phyloP scores from a whole-genome alignment of 2,329 filamentous ascomycete species.

The Coccinonectria pachysandricola region DNA sequence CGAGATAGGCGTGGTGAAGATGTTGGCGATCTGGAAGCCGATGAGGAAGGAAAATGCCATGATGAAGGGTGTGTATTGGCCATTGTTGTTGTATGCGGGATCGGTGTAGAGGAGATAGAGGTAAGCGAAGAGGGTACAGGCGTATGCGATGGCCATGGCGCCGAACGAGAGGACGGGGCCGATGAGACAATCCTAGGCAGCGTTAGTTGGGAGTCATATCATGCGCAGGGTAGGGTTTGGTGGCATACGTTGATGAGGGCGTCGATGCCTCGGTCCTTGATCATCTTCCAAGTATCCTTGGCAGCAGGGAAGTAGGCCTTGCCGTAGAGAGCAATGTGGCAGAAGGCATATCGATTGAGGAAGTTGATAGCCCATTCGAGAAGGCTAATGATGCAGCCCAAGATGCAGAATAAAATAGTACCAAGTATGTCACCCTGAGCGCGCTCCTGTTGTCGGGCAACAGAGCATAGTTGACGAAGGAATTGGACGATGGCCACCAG shows the following conservation, averaged over 20 bases:
- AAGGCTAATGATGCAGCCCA: conserved; percentile 66
- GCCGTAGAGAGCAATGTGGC: conserved; percentile 85
- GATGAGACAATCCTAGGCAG: conserved; percentile 59
- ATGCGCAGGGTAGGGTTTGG: rapidly evolving
- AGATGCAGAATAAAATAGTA: conserved; percentile 58
- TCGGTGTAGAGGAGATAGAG: conserved; percentile 76
- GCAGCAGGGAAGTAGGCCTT: conserved; percentile 78
- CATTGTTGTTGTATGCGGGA: conserved; percentile 63
- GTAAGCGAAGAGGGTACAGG: conserved; percentile 72
- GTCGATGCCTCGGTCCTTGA: conserved; percentile 84
- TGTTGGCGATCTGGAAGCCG: conserved; percentile 78
- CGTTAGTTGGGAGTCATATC: conserved; percentile 7
- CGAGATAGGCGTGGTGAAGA: conserved; percentile 79
- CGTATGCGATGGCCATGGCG: conserved; percentile 72
- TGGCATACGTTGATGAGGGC: conserved; percentile 61
- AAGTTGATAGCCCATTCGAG: conserved; percentile 82
- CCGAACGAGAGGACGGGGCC: conserved; percentile 67
- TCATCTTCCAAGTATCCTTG: conserved; percentile 85
- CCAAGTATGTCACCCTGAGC: conserved; percentile 61
- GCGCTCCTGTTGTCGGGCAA: conserved; percentile 53
- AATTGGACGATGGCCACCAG: conserved; percentile 81
- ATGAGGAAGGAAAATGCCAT: conserved; percentile 83
- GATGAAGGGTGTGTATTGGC: conserved; percentile 64
- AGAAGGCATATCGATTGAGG: conserved; percentile 87
- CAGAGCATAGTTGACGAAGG: conserved; percentile 68